Conservation (phyloP, 73 alveolate species). For the Breviolum minutum region DNA sequence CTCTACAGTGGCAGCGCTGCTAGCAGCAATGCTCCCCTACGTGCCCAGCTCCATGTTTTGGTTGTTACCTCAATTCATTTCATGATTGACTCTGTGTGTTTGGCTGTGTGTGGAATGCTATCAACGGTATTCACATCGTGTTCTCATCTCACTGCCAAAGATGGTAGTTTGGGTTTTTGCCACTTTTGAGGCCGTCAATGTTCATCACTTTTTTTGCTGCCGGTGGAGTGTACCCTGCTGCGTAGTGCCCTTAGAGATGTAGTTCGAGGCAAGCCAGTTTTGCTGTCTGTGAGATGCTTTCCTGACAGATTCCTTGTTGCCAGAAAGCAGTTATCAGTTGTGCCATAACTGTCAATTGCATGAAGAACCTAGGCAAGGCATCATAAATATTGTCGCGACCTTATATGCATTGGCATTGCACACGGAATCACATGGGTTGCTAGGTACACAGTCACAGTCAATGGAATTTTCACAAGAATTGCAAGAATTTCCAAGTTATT, state of each 20-base stretch:
- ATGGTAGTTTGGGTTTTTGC: background rate
- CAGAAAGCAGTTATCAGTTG: background rate
- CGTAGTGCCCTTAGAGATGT: background rate
- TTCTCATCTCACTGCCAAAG: too few species aligned
- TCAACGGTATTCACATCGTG: too few species aligned
- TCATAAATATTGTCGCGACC: constrained; percentile 48
- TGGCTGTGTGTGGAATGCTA: too few species aligned
- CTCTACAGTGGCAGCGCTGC: constrained; percentile 62
- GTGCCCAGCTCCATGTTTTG: constrained; percentile 51
- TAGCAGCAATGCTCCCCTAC: constrained; percentile 59
- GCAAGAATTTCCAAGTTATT: too few species aligned
- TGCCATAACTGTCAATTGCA: background rate
- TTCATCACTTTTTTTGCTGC: constrained; percentile 61
- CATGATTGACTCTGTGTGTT: too few species aligned
- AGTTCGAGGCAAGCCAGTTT: too few species aligned
- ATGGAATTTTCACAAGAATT: too few species aligned
- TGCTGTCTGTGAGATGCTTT: too few species aligned
- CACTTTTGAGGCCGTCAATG: constrained; percentile 37
- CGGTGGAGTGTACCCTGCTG: constrained; percentile 78
- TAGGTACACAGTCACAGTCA: background rate
- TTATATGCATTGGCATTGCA: background rate
- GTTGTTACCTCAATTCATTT: background rate
- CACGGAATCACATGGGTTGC: background rate
- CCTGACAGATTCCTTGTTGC: too few species aligned
- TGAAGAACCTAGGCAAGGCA: constrained; percentile 40